Conservation (phyloP, 352 stramenopile species). For the Phytophthora megakarya region DNA sequence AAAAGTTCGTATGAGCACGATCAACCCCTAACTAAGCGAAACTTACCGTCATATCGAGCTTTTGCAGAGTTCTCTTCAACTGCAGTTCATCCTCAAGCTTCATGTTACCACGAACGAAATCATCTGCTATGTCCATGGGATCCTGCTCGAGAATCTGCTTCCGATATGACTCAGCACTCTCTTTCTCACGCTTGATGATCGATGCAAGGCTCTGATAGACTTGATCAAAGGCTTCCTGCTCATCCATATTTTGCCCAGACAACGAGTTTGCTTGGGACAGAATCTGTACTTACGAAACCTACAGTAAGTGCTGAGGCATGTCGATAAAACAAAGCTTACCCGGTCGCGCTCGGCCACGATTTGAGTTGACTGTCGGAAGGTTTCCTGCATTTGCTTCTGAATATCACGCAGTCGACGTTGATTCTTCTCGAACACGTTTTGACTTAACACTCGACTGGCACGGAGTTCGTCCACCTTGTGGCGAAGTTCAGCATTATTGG, state of each 20-base stretch:
- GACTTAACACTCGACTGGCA: constrained; percentile 64
- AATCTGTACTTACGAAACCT: constrained; percentile 36
- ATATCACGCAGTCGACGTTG: constrained; percentile 75
- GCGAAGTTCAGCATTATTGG: constrained; percentile 59
- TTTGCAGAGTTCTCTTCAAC: constrained; percentile 67
- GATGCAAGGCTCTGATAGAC: constrained; percentile 72
- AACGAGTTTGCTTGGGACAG: constrained; percentile 70
- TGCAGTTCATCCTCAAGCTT: constrained; percentile 79
- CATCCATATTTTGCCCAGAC: constrained; percentile 70
- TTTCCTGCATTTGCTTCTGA: constrained; percentile 79
- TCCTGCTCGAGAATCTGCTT: constrained; percentile 83
- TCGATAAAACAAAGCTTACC: constrained; percentile 25
- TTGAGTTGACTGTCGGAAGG: constrained; percentile 67
- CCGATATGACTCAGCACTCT: constrained; percentile 75
- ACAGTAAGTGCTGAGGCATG: not conserved
- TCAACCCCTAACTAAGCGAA: not conserved
- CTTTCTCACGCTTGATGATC: constrained; percentile 77
- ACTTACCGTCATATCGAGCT: constrained; percentile 60
- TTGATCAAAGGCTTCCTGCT: constrained; percentile 77
- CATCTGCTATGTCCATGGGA: constrained; percentile 62
- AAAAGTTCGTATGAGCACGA: not conserved
- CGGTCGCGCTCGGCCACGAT: constrained; percentile 76
- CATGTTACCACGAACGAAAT: constrained; percentile 77
- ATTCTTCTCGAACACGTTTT: constrained; percentile 83
- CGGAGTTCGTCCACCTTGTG: constrained; percentile 66